Evolutionary conservation across 2,329 filamentous ascomycete species (phyloP), one percentile per base, ranked within the genome.

Genomic region (Graphiopsis chlorocephala): DNA sequence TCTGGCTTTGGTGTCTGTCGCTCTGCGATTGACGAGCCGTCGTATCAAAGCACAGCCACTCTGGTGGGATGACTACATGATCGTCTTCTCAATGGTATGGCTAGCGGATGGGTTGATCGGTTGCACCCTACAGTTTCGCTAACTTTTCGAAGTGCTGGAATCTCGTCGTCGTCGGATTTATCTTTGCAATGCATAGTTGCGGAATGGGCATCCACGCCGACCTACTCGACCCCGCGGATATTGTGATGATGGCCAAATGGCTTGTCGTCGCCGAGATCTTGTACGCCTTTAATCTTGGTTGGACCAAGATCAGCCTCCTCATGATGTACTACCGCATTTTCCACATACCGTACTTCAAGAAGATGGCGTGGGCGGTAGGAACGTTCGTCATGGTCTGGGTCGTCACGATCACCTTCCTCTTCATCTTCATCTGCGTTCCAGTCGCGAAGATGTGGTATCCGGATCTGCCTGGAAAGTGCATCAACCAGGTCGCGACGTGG

Each of bases 301-400:
- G 76, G 65, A 80, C 79, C 48, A 82, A 83, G 72, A 75, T 77
- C 28, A 82, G 80, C 1, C 81, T 83, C 59, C 71, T 83, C 17
- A 72, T 81, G 64, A 80, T 82, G 68, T 83, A 83, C 68, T 77
- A 81, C 28, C 80, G 79, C 53, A 77, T 83, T 56, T 82, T 83
- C 69, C 73, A 71, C 29, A 74, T 62, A 25, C 60, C 60, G 15
- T 62, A 62, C 48, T 73, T 6, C 73, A 68, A 14, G 67, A 68
- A 48, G 77, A 76, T 70, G 75, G 78, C 11, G 61, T 75, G 23
- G 66, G 75, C 31, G 78, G 76, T 67, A 78, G 74, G 71, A 55
- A 70, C n/a, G 73, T 82, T 70, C 0, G 64, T 71, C 23, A 68
- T 77, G 31, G 57, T 72, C 3, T 68, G 72, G 8, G 73, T 72